Conservation (phyloP, 768 basidiomycete species). For the Flagelloscypha sp. region DNA sequence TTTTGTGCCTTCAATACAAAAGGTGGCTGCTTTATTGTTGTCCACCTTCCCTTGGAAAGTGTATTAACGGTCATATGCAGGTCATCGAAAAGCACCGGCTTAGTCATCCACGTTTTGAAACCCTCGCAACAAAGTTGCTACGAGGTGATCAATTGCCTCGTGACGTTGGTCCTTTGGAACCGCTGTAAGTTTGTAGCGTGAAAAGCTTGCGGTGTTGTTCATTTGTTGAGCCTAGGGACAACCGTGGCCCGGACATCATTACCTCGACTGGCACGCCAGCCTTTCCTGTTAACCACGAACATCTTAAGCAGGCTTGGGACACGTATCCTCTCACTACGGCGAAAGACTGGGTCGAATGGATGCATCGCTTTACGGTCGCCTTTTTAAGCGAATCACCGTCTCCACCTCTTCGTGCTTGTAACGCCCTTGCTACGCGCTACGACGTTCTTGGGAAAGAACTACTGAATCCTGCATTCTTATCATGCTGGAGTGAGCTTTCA, state of each 20-base stretch:
- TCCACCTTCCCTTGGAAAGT: slow-evolving; percentile 20
- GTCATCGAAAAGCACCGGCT: too few relatives aligned
- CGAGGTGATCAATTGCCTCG: too few relatives aligned
- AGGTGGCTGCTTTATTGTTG: slow-evolving; percentile 27
- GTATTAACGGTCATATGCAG: slow-evolving; percentile 33
- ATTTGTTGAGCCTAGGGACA: too few relatives aligned
- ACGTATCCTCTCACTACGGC: slow-evolving; percentile 35
- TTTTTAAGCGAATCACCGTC: slow-evolving; percentile 59
- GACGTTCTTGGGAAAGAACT: slow-evolving; percentile 48
- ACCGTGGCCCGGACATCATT: too few relatives aligned
- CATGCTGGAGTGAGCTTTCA: too few relatives aligned
- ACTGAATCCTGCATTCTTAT: slow-evolving; percentile 61
- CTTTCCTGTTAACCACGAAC: slow-evolving; percentile 57
- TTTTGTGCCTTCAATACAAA: slow-evolving; percentile 58
- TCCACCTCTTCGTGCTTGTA: slow-evolving; percentile 52
- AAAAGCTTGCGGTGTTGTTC: too few relatives aligned
- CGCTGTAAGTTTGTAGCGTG: too few relatives aligned
- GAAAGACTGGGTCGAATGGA: slow-evolving; percentile 58
- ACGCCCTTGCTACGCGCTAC: slow-evolving; percentile 45
- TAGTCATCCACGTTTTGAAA: slow-evolving; percentile 42
- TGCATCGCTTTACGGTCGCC: slow-evolving; percentile 47
- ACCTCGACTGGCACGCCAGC: too few relatives aligned
- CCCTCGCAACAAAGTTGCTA: slow-evolving; percentile 43
- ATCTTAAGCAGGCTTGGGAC: slow-evolving; percentile 58
- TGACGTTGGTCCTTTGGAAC: too few relatives aligned